Evolutionary conservation across 1,139 yeast species (phyloP).

Genomic region (Pichia sp.): DNA sequence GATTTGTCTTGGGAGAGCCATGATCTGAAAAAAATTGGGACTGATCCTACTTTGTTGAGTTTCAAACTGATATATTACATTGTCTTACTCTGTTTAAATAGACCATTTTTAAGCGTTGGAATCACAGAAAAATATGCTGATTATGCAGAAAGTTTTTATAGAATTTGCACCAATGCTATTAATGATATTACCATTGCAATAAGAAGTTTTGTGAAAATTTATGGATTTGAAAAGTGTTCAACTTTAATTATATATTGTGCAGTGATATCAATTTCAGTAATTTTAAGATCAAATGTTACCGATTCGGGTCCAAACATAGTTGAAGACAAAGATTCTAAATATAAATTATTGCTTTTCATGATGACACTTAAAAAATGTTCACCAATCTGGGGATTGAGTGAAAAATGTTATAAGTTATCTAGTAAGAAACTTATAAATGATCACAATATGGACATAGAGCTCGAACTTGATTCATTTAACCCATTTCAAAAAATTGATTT

Average conservation of each 20-base stretch:
- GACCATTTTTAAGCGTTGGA: conserved; percentile 43
- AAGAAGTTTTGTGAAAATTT: conserved; percentile 26
- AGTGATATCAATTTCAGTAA: conserved; percentile 42
- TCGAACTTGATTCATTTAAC: conserved; percentile 2
- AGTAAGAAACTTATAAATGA: conserved; percentile 19
- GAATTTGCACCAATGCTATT: conserved; percentile 26
- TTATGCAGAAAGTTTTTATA: conserved; percentile 14
- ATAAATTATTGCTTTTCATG: conserved; percentile 35
- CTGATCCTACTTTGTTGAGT: conserved; percentile 44
- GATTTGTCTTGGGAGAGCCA: conserved; percentile 47
- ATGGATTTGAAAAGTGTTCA: conserved; percentile 41
- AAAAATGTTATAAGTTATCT: conserved; percentile 41
- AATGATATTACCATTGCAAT: conserved; percentile 33
- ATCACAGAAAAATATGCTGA: conserved; percentile 6
- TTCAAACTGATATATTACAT: conserved; percentile 54
- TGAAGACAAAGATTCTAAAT: conserved; percentile 23
- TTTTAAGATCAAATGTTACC: conserved; percentile 35
- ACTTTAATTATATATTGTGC: conserved; percentile 45
- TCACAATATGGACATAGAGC: conserved; percentile 2
- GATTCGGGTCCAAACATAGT: conserved; percentile 29
- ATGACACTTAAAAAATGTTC: conserved; percentile 36
- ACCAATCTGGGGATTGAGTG: conserved; percentile 47
- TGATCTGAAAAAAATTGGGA: conserved; percentile 39
- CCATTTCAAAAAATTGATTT: background rate
- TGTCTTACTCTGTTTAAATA: conserved; percentile 48